Evolutionary conservation across 2,329 filamentous ascomycete species (phyloP), one percentile per base, ranked within the genome.

Genomic region (Fusarium proliferatum): DNA sequence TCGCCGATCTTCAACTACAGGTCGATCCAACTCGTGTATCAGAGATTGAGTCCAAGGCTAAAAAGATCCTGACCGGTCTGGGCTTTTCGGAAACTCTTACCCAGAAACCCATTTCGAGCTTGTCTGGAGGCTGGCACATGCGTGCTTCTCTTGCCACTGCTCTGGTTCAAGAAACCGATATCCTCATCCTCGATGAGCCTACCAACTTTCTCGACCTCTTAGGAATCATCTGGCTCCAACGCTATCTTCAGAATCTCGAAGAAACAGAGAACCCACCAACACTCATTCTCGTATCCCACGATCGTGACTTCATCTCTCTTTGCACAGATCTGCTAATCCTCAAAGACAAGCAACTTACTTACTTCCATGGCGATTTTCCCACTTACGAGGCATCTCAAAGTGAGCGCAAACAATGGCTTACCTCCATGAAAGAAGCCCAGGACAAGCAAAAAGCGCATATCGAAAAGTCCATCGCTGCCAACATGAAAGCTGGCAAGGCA

Each of bases 181-280:
- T 97, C 5, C 85, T 97, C 65, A 91, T 97, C 57, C 88, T 97
- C 5, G 94, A 97, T 80, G 94, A 97, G 79, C 94, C 94, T 0
- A 97, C 94, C 39, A 97, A 97, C 78, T 97, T 94, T 79, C 87
- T 97, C 3, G 94, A 97, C 77, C 85, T 97, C 2, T 87, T 95
- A 0, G 93, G 93, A 2, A 95, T 97, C 64, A 89, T 97, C 63
- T 97, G 94, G 94, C 86, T 97, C 2, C 92, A 97, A 78, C 88
- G 88, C 17, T 92, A 95, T 78, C 88, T 97, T 15, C 84, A 88
- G 42, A 83, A 87, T 2, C 81, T 92, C 6, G 85, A 86, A 8
- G 87, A 90, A 26, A 81, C 80, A 0, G 82, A 86, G 0, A 82
- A 85, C 5, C 88, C 88, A 0, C 88, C 89, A 0, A 96, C 94